A percentile compares a stretch with the other conserved stretches of the same genome.
Conservation (phyloP, 805 yeast genomes). For the Yarrowia sp. region DNA sequence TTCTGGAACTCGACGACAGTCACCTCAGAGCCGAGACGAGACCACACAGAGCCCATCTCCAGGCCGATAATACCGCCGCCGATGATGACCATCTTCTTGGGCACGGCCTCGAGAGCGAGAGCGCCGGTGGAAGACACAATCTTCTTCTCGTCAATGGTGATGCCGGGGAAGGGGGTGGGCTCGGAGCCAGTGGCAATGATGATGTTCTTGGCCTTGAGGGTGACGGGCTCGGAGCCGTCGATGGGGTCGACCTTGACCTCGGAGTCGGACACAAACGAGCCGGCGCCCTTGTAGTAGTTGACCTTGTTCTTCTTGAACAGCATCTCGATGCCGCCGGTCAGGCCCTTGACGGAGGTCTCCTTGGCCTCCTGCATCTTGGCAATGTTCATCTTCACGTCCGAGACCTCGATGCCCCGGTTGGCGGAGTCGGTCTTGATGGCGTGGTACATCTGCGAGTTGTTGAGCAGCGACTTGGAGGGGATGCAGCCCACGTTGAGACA, state of each 20-base stretch:
- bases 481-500: conserved; percentile 99
- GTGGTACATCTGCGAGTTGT: conserved; percentile 92
- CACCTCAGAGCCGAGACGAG: conserved; percentile 92
- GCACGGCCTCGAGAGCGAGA: conserved; percentile 78
- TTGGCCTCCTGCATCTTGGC: conserved; percentile 84
- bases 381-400: conserved; percentile 70
- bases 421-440: conserved; percentile 80
- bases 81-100: conserved; percentile 86
- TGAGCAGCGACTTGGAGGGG: conserved; percentile 92
- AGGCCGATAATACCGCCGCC: conserved; percentile 99
- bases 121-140: conserved; percentile 96
- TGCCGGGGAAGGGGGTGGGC: conserved; percentile 98
- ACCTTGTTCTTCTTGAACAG: conserved; percentile 94
- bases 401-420: conserved; percentile 84
- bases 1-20: conserved; percentile 88
- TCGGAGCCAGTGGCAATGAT: conserved; percentile 98
- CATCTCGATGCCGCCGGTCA: conserved; percentile 93
- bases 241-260: conserved; percentile 76
- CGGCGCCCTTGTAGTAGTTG: conserved; percentile 90
- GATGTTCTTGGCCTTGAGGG: conserved; percentile 77
- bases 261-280: conserved; percentile 80
- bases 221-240: conserved; percentile 75
- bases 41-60: conserved; percentile 98
- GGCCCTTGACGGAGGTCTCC: conserved; percentile 81
- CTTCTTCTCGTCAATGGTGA: conserved; percentile 92